These are phyloP conservation scores for Colletotrichum noveboracense DNA, from an alignment of 2,329 filamentous ascomycete species.

Conservation along the genomic window DNA sequence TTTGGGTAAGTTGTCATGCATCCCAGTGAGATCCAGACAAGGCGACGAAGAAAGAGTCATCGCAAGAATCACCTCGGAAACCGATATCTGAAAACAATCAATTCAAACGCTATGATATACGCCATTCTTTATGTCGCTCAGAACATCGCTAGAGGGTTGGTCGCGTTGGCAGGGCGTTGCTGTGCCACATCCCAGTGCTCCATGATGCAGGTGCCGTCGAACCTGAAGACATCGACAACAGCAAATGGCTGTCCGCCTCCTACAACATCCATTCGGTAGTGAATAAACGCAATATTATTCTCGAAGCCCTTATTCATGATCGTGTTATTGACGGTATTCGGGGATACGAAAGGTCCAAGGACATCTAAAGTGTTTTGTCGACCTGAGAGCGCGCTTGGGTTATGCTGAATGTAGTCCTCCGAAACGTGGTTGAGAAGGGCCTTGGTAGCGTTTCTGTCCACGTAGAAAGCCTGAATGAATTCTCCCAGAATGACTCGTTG, in stretches of 20 bases:
- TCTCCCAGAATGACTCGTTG: conserved; percentile 6
- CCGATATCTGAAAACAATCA: not conserved
- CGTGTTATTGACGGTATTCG: not conserved
- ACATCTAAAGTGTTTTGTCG: not conserved
- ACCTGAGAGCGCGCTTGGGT: conserved; percentile 11
- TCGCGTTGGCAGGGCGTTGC: not conserved
- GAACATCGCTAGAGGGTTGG: conserved; percentile 17
- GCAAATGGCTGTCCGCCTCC: not conserved
- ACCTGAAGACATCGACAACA: conserved; percentile 18
- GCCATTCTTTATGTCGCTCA: not conserved
- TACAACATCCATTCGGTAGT: conserved; percentile 8
- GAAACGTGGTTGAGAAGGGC: conserved; percentile 9
- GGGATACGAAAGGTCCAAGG: not conserved
- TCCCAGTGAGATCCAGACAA: not conserved
- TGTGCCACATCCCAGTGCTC: conserved; percentile 22
- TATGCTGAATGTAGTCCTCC: conserved; percentile 22
- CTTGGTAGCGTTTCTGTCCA: not conserved
- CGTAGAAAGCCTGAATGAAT: conserved; percentile 6
- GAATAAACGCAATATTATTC: conserved; percentile 1
- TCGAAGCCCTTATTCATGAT: conserved; percentile 1
- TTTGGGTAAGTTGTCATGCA: not conserved
- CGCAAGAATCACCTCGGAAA: not conserved
- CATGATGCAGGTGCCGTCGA: conserved; percentile 21
- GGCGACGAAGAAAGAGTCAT: not conserved
- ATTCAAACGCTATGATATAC: not conserved